Evolutionary conservation across 805 yeast genomes (phyloP).

Genomic region (Teunomyces stri): DNA sequence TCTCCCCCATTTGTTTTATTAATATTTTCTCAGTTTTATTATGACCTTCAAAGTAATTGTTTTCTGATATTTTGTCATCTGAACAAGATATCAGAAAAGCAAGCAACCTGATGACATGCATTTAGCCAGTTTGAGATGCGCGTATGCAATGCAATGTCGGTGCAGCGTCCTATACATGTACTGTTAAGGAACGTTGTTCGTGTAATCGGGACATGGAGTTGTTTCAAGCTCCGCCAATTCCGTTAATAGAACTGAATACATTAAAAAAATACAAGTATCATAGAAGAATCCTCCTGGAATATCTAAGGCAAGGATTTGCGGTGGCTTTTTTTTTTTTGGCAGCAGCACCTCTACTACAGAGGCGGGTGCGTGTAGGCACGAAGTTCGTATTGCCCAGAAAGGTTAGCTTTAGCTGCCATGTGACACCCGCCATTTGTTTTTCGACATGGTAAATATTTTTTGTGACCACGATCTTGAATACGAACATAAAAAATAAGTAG

Average conservation of each 20-base stretch:
- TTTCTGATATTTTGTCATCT: too few species aligned
- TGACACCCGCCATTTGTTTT: neutral
- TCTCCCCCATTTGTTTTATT: neutral
- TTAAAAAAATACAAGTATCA: neutral
- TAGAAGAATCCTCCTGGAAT: neutral
- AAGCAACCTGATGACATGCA: too few species aligned
- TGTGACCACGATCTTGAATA: neutral
- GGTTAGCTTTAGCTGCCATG: neutral
- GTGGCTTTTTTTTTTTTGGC: neutral
- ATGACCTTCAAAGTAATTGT: neutral
- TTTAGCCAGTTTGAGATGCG: too few species aligned
- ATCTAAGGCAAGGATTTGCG: neutral
- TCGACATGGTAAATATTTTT: neutral
- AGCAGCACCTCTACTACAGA: neutral
- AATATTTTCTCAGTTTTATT: neutral
- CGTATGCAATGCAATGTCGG: too few species aligned
- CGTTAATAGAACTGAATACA: too few species aligned
- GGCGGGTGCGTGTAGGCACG: too few species aligned
- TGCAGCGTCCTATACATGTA: too few species aligned
- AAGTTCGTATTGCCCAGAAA: neutral
- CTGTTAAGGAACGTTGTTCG: too few species aligned
- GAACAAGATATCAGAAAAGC: too few species aligned
- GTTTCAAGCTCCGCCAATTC: too few species aligned
- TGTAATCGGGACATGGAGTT: too few species aligned
- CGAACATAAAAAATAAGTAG: neutral